These are phyloP conservation scores for Apiotrichum laibachii DNA, from an alignment of 1,284 basidiomycete genomes.

Conservation along the genomic window DNA sequence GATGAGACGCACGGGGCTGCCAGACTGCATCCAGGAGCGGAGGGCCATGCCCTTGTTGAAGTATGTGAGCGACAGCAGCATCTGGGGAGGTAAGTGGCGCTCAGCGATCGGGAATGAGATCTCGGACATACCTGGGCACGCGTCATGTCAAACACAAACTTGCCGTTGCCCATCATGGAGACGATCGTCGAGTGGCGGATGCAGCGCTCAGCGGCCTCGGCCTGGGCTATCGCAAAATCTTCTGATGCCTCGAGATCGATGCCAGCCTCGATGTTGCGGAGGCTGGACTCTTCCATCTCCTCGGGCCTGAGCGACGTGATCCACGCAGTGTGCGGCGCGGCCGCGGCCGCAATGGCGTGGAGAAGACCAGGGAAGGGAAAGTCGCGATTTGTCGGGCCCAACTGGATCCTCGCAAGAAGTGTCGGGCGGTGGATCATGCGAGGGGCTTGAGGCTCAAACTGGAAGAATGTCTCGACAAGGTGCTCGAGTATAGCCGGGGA, in stretches of 20 bases:
- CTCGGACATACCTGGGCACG: conserved; percentile 35
- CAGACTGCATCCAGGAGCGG: conserved; percentile 36
- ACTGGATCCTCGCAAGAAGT: conserved; percentile 48
- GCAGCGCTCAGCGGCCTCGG: conserved; percentile 30
- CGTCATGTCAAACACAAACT: conserved; percentile 35
- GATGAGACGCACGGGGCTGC: conserved; percentile 33
- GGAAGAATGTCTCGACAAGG: conserved; percentile 50
- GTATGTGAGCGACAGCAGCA: conserved; percentile 36
- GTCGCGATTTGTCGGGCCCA: conserved; percentile 47
- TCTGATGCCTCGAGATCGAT: conserved; percentile 34
- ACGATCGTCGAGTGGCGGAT: conserved; percentile 28
- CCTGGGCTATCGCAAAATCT: conserved; percentile 44
- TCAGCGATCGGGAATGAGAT: neutral
- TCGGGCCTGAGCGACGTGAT: conserved; percentile 33
- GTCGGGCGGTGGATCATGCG: conserved; percentile 48
- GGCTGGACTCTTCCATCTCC: conserved; percentile 27
- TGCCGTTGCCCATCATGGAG: conserved; percentile 35
- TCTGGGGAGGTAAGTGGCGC: conserved; percentile 13
- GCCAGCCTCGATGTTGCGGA: conserved; percentile 24
- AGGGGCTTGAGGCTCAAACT: conserved; percentile 40
- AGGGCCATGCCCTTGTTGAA: conserved; percentile 37
- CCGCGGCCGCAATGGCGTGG: conserved; percentile 53
- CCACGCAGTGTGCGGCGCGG: conserved; percentile 48
- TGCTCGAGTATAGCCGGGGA: conserved; percentile 44
- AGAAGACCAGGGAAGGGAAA: conserved; percentile 53